Evolutionary conservation across 1,284 basidiomycete genomes (phyloP).

Genomic region (Hemileia vastatrix): DNA sequence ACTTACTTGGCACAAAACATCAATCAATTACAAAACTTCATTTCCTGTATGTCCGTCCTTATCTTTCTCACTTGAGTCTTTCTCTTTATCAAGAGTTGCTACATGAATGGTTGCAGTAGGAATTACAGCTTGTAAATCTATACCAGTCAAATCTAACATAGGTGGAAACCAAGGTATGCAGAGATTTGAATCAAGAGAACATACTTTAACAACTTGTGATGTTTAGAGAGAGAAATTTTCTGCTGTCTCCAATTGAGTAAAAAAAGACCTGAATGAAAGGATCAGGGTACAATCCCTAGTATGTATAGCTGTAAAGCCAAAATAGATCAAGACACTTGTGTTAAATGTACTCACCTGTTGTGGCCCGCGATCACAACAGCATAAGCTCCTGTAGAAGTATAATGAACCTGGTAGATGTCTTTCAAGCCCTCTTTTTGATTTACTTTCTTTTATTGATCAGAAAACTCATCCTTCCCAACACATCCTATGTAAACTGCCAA

Average conservation of each 20-base stretch:
- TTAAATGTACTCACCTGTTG: conserved; percentile 55
- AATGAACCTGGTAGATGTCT: conserved; percentile 78
- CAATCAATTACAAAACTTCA: too few relatives aligned
- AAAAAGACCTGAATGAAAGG: conserved; percentile 12
- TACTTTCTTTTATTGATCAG: conserved; percentile 77
- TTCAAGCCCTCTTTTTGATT: conserved; percentile 87
- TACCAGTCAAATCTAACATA: too few relatives aligned
- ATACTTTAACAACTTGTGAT: too few relatives aligned
- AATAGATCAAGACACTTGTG: neutral
- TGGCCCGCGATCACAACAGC: conserved; percentile 92
- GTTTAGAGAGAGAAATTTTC: conserved; percentile 12
- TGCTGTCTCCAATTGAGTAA: conserved; percentile 10
- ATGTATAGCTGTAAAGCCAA: too few relatives aligned
- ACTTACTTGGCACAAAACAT: too few relatives aligned
- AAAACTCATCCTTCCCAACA: conserved; percentile 85
- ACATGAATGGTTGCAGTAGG: too few relatives aligned
- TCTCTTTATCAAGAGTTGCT: too few relatives aligned
- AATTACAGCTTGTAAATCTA: too few relatives aligned
- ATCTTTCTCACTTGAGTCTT: too few relatives aligned
- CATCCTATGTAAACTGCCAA: conserved; percentile 92
- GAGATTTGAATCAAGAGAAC: too few relatives aligned
- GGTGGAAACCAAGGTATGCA: too few relatives aligned
- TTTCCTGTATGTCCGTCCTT: too few relatives aligned
- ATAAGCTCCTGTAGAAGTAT: conserved; percentile 87
- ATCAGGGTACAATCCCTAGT: neutral